Conservation (phyloP, 148 eudicot genomes). For the Rhododendron kiyosumense region DNA sequence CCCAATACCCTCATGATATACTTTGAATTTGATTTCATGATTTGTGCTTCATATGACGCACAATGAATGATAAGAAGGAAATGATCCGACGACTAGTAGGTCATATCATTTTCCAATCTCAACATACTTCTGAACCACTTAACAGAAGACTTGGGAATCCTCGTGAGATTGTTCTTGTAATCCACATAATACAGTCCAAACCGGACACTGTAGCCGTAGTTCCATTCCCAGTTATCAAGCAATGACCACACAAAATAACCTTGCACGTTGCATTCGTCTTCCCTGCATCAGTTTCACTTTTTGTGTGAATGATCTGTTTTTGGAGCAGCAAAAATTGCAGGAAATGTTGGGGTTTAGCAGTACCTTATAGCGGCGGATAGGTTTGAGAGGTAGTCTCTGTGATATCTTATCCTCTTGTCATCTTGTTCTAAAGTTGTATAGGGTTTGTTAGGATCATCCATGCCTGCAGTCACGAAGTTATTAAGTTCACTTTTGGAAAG, state of each 20-base stretch:
- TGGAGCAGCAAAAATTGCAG: neutral
- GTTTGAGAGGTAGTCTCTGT: constrained; percentile 90
- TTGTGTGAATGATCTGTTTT: neutral
- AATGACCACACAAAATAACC: constrained; percentile 98
- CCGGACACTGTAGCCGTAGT: constrained; percentile 65
- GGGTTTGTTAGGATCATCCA: constrained; percentile 67
- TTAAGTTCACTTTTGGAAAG: too few species aligned
- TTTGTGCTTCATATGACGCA: neutral
- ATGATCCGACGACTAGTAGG: neutral
- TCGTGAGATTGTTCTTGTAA: constrained; percentile 76
- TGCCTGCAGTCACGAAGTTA: constrained; percentile 37
- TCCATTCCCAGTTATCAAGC: constrained; percentile 99
- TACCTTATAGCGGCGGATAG: constrained; percentile 93
- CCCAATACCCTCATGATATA: neutral
- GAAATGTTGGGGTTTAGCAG: neutral
- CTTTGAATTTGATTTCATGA: neutral
- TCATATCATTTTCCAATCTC: constrained; percentile 19
- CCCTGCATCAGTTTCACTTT: constrained; percentile 42
- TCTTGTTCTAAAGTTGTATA: constrained; percentile 49
- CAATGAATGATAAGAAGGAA: neutral
- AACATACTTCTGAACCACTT: constrained; percentile 71
- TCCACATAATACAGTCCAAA: constrained; percentile 94
- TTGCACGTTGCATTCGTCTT: constrained; percentile 69
- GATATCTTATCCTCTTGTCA: constrained; percentile 68
- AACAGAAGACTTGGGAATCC: constrained; percentile 83